Conservation (phyloP, 345 rosid species). For the Boechera retrofracta region DNA sequence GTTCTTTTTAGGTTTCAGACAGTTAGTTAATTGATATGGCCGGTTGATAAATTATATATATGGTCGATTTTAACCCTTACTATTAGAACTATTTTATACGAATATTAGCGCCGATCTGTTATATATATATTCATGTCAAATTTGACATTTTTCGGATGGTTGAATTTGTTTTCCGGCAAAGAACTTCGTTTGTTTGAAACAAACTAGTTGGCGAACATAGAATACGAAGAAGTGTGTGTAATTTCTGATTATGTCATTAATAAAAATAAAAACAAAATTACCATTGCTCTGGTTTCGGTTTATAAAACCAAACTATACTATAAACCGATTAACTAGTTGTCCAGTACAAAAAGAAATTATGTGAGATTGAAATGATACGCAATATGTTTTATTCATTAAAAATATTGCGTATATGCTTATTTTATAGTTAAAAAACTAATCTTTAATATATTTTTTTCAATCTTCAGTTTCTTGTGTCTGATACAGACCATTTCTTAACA, state of each 20-base stretch:
- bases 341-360: too few relatives aligned
- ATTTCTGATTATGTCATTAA: neutral
- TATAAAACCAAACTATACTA: neutral
- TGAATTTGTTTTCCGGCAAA: too few relatives aligned
- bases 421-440: too few relatives aligned
- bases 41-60: neutral
- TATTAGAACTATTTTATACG: too few relatives aligned
- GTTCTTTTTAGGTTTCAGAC: neutral
- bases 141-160: too few relatives aligned
- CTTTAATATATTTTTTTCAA: neutral
- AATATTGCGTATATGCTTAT: neutral
- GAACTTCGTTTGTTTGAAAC: too few relatives aligned
- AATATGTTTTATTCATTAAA: neutral
- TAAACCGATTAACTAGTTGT: too few relatives aligned
- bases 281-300: neutral
- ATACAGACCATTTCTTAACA: slow-evolving; percentile 9
- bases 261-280: too few relatives aligned
- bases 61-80: too few relatives aligned
- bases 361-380: neutral
- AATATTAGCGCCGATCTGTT: too few relatives aligned
- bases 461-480: neutral
- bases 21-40: neutral
- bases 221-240: neutral
- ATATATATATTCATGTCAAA: too few relatives aligned
- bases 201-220: too few relatives aligned